Evolutionary conservation across 306 rosid species (phyloP).

Genomic region (Sicyos edulis): DNA sequence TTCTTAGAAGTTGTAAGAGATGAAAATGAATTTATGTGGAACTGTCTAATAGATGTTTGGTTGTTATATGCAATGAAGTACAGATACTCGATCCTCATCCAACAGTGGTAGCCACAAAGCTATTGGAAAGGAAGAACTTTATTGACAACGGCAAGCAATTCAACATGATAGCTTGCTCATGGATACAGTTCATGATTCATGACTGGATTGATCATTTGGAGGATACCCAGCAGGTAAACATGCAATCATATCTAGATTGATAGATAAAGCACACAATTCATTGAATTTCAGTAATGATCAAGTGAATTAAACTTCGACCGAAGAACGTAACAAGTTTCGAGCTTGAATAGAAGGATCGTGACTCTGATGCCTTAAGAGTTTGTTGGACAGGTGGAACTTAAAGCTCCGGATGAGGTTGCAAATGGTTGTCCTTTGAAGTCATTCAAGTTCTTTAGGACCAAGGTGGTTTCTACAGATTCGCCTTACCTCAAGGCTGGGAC

Average conservation of each 20-base stretch:
- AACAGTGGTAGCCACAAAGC: conserved; percentile 52
- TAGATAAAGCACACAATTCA: not conserved
- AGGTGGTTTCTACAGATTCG: conserved; percentile 37
- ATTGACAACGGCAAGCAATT: conserved; percentile 57
- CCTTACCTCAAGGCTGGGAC: conserved; percentile 30
- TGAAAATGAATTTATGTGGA: not conserved
- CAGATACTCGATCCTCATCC: conserved; percentile 69
- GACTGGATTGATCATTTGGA: conserved; percentile 82
- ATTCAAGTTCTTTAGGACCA: conserved; percentile 59
- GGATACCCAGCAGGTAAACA: conserved; percentile 53
- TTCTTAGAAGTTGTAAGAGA: too few relatives aligned
- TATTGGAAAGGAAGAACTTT: conserved; percentile 53
- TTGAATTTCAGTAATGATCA: not conserved
- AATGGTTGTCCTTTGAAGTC: conserved; percentile 62
- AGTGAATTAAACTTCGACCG: not conserved
- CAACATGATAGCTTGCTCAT: conserved; percentile 69
- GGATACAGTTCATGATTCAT: conserved; percentile 85
- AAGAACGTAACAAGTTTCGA: not conserved
- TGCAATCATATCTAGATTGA: not conserved
- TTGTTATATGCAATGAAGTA: not conserved
- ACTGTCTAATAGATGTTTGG: conserved; percentile 7
- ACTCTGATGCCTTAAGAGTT: not conserved
- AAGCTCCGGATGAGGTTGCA: conserved; percentile 42
- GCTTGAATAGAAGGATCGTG: not conserved
- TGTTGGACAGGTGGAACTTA: conserved; percentile 44